A percentile compares a stretch with the other conserved stretches of the same genome.
Evolutionary conservation across 345 rosid genomes (phyloP).

Genomic region (sweet orange (Citrus sinensis)): DVS_A1.0 CM039162.1:3279001-3279500

Average conservation of each 20-base stretch:
- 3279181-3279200: slow-evolving; percentile 59
- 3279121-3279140: neutral
- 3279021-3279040: neutral
- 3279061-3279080: neutral
- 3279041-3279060: neutral
- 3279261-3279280: slow-evolving; percentile 42
- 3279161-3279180: slow-evolving; percentile 68
- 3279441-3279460: slow-evolving; percentile 41
- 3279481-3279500: slow-evolving; percentile 66
- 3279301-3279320: slow-evolving; percentile 38
- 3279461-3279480: slow-evolving; percentile 44
- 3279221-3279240: slow-evolving; percentile 49
- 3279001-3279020: neutral
- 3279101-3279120: neutral
- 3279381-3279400: slow-evolving; percentile 41
- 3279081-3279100: neutral
- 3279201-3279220: slow-evolving; percentile 47
- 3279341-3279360: slow-evolving; percentile 58
- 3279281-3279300: slow-evolving; percentile 81
- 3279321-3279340: slow-evolving; percentile 50
- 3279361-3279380: slow-evolving; percentile 59
- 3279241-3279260: slow-evolving; percentile 37
- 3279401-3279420: slow-evolving; percentile 49
- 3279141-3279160: neutral
- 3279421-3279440: slow-evolving; percentile 65